phyloP scores from a whole-genome alignment of 1,284 basidiomycete genomes.

The Ceratorhiza oryzae-sativae region DNA sequence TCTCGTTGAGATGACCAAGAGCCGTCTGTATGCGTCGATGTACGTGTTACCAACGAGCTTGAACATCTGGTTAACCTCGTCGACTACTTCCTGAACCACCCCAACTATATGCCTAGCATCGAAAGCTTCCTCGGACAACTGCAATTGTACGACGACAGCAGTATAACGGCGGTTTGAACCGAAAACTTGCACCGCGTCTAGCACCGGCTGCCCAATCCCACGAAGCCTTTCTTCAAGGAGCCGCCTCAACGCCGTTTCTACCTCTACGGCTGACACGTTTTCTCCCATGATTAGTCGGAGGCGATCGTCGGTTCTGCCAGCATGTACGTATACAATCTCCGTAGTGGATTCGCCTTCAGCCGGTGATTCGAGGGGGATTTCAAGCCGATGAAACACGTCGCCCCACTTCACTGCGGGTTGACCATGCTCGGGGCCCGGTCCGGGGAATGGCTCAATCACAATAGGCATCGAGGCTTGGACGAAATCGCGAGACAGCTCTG shows the following conservation, averaged over 20 bases:
- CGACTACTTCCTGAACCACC: background rate
- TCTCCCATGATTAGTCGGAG: background rate
- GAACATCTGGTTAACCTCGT: constrained; percentile 1
- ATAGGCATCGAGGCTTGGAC: background rate
- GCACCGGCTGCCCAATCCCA: background rate
- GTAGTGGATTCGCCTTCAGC: background rate
- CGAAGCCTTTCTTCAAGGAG: background rate
- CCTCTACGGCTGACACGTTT: background rate
- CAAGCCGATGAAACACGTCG: constrained; percentile 1
- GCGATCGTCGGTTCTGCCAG: constrained; percentile 6
- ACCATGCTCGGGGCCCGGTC: background rate
- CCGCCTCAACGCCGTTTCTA: background rate
- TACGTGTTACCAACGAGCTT: background rate
- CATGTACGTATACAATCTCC: constrained; percentile 27
- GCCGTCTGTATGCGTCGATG: constrained; percentile 13
- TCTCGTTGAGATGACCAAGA: background rate
- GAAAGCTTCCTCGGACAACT: background rate
- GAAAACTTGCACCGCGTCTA: constrained; percentile 19
- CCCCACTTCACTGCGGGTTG: constrained; percentile 6
- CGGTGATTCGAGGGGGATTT: background rate
- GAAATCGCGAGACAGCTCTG: background rate
- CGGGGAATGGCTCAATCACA: constrained; percentile 13
- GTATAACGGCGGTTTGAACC: constrained; percentile 7
- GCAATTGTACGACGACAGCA: constrained; percentile 18
- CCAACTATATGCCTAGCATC: background rate